Base-by-base conservation (phyloP, 2,329 filamentous ascomycete genomes). In the Aureobasidium melanogenum region DNA sequence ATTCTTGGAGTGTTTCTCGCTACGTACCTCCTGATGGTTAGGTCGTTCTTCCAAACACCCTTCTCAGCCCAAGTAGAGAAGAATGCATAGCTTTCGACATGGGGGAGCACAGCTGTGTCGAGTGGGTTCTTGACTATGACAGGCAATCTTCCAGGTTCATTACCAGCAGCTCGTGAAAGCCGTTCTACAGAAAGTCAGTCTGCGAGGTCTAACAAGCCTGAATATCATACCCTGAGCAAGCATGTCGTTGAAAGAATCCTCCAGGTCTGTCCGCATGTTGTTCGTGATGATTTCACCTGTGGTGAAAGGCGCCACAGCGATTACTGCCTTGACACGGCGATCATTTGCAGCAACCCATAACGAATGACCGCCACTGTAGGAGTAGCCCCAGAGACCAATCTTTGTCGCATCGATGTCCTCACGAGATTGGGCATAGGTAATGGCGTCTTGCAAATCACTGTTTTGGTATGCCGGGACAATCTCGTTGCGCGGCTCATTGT, bases 341-440 rank as follows among this genome's bases (percentile, higher is more conserved):
- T 78, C 75, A 2, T 70, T 66, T 17, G 76, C 75, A 24, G 68
- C 74, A 47, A 75, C 70, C 57, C 66, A 68, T 1, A 78, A 63
- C 7, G 73, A 73, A 67, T 77, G 71, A n/a, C 74, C 75, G 28
- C 74, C 75, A 61, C 68, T 70, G 63, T 73, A 73, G 12, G 69
- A 70, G 52, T 63, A 68, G 12, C 74, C 75, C 72, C 74, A 77
- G 24, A 76, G 66, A 15, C 68, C 73, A 56, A 76, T 71, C 41
- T 67, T 71, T 12, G 67, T 50, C 3, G 63, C 30, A 63, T 74
- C 67, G 2, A 76, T 70, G 28, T 74, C 67, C 2, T 62, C 26
- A 17, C 66, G 58, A 8, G 67, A 66, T 47, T 71, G 70, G 6
- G 70, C 69, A 64, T 71, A 76, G 15, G 73, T 75, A 46, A 77